phyloP scores from a whole-genome alignment of 768 basidiomycete species.

The Kwoniella pini region DNA sequence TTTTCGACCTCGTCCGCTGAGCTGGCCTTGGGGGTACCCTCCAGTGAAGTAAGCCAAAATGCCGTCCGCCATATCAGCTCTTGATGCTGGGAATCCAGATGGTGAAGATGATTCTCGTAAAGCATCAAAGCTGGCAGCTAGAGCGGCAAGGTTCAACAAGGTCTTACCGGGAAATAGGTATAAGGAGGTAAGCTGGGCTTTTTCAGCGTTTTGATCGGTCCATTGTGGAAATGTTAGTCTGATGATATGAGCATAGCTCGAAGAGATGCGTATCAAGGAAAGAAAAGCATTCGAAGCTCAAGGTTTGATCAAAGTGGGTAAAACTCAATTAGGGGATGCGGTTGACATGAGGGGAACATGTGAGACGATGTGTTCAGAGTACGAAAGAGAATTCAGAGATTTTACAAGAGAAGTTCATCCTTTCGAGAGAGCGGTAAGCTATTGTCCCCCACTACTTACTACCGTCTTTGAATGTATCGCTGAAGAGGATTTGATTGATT shows the following conservation, averaged over 20 bases:
- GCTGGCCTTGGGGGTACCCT: too few relatives aligned
- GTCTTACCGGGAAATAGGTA: constrained; percentile 58
- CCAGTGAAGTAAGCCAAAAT: too few relatives aligned
- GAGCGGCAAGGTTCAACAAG: constrained; percentile 48
- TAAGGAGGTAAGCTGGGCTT: constrained; percentile 45
- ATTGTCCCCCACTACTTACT: constrained; percentile 56
- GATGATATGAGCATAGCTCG: constrained; percentile 48
- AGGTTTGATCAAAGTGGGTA: constrained; percentile 85
- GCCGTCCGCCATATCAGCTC: constrained; percentile 19
- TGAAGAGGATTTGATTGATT: too few relatives aligned
- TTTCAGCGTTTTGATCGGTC: not conserved
- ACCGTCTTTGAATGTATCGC: too few relatives aligned
- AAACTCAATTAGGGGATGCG: constrained; percentile 80
- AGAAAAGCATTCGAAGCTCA: constrained; percentile 64
- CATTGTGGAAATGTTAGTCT: not conserved
- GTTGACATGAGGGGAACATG: constrained; percentile 93
- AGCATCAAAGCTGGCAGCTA: constrained; percentile 31
- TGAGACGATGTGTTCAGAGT: constrained; percentile 89
- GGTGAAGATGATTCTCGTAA: constrained; percentile 36
- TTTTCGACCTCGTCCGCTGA: too few relatives aligned
- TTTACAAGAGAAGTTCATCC: constrained; percentile 78
- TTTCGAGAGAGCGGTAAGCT: constrained; percentile 30
- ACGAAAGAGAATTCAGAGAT: constrained; percentile 87
- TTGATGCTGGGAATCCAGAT: constrained; percentile 35
- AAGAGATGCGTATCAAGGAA: constrained; percentile 52